Evolutionary conservation across 176 grass and related monocot species (phyloP).

Genomic region (Typha latifolia): DNA sequence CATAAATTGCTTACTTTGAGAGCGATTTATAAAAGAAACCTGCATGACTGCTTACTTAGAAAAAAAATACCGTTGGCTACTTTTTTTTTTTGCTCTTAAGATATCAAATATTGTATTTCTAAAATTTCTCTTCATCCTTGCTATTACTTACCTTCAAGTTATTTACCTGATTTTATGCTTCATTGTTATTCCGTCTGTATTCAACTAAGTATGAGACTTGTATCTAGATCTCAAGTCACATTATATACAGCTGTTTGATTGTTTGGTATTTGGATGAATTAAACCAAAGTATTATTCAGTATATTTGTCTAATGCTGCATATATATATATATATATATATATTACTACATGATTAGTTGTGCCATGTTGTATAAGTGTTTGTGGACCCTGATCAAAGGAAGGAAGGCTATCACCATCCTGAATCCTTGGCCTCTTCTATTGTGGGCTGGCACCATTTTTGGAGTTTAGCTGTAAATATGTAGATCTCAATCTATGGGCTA

Average conservation of each 20-base stretch:
- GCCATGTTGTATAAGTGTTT: not conserved
- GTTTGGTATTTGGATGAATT: not conserved
- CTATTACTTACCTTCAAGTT: no score
- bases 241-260: not conserved
- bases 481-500: not conserved
- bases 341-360: not conserved
- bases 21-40: no score
- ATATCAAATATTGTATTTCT: no score
- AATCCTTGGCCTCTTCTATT: not conserved
- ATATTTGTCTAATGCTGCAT: not conserved
- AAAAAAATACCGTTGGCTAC: no score
- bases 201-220: no score
- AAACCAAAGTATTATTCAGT: not conserved
- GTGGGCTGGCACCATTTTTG: not conserved
- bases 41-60: no score
- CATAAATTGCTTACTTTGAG: no score
- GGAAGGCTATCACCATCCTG: not conserved
- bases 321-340: not conserved
- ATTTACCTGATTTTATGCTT: no score
- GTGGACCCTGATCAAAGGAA: not conserved
- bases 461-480: not conserved
- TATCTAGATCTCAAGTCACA: no score
- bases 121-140: no score
- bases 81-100: no score
- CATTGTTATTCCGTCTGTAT: no score